phyloP scores from a whole-genome alignment of 805 yeast genomes.

The Candida gorgasii region DNA sequence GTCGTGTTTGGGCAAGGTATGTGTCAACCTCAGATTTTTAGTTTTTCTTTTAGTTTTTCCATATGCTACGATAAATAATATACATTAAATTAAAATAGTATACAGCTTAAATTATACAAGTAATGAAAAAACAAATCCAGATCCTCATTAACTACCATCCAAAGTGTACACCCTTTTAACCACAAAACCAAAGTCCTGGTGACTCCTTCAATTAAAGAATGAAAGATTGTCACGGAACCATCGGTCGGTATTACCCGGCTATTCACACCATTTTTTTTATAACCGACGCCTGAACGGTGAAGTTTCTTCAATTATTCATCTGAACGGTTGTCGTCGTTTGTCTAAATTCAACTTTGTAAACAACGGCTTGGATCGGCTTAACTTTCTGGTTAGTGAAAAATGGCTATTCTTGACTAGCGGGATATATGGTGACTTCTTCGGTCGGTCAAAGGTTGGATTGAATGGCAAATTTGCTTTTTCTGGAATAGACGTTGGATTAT shows the following conservation, averaged over 20 bases:
- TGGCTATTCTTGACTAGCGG: not conserved
- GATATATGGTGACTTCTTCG: constrained; percentile 2
- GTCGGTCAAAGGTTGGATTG: constrained; percentile 3
- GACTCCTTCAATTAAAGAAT: constrained; percentile 3
- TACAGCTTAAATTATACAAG: not conserved
- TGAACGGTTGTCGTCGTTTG: constrained; percentile 10
- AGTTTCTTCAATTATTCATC: constrained; percentile 1
- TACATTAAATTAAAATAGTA: constrained; percentile 6
- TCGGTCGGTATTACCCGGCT: constrained; percentile 1
- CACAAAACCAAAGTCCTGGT: not conserved
- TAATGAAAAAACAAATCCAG: not conserved
- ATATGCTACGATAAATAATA: constrained; percentile 1
- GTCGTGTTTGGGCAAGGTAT: not conserved
- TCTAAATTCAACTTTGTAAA: not conserved
- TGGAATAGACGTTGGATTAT: not conserved
- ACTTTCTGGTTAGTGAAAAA: not conserved
- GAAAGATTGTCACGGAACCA: not conserved
- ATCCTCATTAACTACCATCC: constrained; percentile 1
- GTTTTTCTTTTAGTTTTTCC: not conserved
- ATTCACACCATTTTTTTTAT: constrained; percentile 4
- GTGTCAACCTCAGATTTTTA: not conserved
- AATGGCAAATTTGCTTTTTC: not conserved
- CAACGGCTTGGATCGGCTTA: constrained; percentile 6
- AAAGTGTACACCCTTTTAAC: not conserved
- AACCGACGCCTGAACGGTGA: constrained; percentile 5